A percentile compares a stretch with the other conserved stretches of the same genome.
These are phyloP conservation scores for Phytomonas francai DNA, from an alignment of 208 protist genomes.

Conservation along the genomic window DNA sequence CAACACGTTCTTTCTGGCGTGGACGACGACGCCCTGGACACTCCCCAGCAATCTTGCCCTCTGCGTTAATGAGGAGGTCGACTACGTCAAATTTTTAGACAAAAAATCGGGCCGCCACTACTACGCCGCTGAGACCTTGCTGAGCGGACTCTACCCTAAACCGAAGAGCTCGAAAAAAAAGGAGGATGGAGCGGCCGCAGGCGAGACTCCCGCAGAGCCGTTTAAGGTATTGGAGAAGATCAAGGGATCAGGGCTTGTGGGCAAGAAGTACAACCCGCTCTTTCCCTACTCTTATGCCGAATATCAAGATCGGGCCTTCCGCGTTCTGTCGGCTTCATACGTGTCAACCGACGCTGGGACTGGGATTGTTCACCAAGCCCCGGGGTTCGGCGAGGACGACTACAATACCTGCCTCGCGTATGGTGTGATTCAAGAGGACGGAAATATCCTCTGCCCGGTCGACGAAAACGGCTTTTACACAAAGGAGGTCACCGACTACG, in stretches of 20 bases:
- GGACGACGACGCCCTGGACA: constrained; percentile 99
- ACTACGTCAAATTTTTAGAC: constrained; percentile 96
- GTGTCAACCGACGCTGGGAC: constrained; percentile 97
- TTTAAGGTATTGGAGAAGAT: constrained; percentile 77
- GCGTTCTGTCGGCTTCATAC: constrained; percentile 93
- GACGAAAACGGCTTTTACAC: constrained; percentile 98
- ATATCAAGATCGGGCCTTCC: constrained; percentile 77
- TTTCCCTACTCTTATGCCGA: constrained; percentile 95
- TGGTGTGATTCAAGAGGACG: constrained; percentile 90
- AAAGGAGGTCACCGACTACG: constrained; percentile 92
- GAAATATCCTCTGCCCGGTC: constrained; percentile 93
- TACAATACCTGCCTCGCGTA: constrained; percentile 93
- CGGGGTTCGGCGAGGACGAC: constrained; percentile 99
- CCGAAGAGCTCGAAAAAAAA: constrained; percentile 46
- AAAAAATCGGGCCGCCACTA: constrained; percentile 75
- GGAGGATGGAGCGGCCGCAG: constrained; percentile 9
- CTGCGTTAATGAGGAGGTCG: constrained; percentile 97
- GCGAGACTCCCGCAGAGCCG: constrained; percentile 8
- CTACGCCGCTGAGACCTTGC: constrained; percentile 68
- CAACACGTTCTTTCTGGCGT: constrained; percentile 93
- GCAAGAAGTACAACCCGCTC: constrained; percentile 92
- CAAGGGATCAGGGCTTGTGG: constrained; percentile 88
- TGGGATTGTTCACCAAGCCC: constrained; percentile 99
- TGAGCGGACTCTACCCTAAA: constrained; percentile 71
- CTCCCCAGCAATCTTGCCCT: constrained; percentile 98